These are phyloP conservation scores for Fagopyrum homotropicum DNA, from an alignment of 148 eudicot species.

Conservation along the genomic window DNA sequence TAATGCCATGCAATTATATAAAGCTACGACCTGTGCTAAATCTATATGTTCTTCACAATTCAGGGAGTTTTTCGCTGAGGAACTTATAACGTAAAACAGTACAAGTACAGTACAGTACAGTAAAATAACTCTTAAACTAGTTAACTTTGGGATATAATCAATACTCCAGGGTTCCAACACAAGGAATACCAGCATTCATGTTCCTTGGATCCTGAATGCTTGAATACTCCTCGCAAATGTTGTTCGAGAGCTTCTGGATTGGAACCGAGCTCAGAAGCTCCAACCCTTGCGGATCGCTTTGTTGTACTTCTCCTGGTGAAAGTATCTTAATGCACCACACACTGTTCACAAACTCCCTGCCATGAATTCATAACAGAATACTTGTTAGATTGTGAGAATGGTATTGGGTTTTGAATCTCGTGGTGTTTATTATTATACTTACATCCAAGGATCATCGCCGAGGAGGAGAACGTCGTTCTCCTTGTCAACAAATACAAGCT, in stretches of 20 bases:
- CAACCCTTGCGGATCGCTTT: slow-evolving; percentile 64
- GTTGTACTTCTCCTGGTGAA: slow-evolving; percentile 68
- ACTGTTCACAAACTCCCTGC: slow-evolving; percentile 72
- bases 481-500: slow-evolving; percentile 88
- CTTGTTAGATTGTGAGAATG: too few species aligned
- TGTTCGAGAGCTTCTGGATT: slow-evolving; percentile 33
- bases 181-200: slow-evolving; percentile 14
- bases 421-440: slow-evolving; percentile 18
- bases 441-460: slow-evolving; percentile 94
- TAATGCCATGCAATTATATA: background rate
- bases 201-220: slow-evolving; percentile 45
- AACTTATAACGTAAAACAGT: background rate
- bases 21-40: background rate
- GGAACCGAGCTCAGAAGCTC: slow-evolving; percentile 50
- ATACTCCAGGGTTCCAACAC: slow-evolving; percentile 3
- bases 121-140: background rate
- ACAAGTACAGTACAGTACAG: background rate
- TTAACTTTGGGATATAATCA: background rate
- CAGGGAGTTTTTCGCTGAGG: background rate
- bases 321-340: slow-evolving; percentile 80
- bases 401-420: too few species aligned
- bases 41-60: background rate
- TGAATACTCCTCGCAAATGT: slow-evolving; percentile 39
- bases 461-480: slow-evolving; percentile 81
- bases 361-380: background rate